Evolutionary conservation across 768 basidiomycete genomes (phyloP), one percentile per base, ranked within the genome.

Genomic region (Serendipita indica): DNA sequence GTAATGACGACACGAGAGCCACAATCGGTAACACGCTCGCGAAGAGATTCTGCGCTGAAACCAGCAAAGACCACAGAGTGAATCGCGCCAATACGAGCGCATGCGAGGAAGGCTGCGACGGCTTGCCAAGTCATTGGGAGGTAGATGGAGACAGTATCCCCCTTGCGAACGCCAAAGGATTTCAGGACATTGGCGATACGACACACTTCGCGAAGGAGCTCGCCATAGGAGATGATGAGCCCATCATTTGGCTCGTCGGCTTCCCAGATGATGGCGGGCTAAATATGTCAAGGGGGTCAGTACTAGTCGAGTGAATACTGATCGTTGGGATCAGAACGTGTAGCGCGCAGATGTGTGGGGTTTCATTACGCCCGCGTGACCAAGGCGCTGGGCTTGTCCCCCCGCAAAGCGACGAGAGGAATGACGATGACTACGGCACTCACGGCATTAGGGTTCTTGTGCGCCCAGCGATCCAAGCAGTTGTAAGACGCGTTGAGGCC

Each of bases 31-130:
- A 92, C 79, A 57, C 94, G 84, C 71, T 98, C 94, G 35, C 94
- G 82, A 46, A 99, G 82, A 2, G 87, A 84, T 72, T 99, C 94
- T 6, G 93, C 82, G 5, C 86, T 89, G 75, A 99, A 99, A 3
- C 94, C 94, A 46, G 94, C 94, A 63, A 99, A 99, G 60, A 99
- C 84, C 67, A 96, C 94, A 5, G 91, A 93, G 73, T 99, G 94
- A 46, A 98, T 76, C 22, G 94, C 94, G 22, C 94, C 94, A 64
- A 99, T 88, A 63, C 94, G 86, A 3, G 94, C 93, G 69, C 94
- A 98, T 3, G 94, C 94, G 60, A 99, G 84, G 83, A 99, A 91
- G 39, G 94, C 89, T 45, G 89, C 92, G 54, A 87, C 89, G 18
- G 94, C 83, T 64, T 97, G 91, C 89, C 89, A 94, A 18, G 86